Evolutionary conservation across 2,329 filamentous ascomycete genomes (phyloP).

Genomic region (Fusarium vanettenii): DNA sequence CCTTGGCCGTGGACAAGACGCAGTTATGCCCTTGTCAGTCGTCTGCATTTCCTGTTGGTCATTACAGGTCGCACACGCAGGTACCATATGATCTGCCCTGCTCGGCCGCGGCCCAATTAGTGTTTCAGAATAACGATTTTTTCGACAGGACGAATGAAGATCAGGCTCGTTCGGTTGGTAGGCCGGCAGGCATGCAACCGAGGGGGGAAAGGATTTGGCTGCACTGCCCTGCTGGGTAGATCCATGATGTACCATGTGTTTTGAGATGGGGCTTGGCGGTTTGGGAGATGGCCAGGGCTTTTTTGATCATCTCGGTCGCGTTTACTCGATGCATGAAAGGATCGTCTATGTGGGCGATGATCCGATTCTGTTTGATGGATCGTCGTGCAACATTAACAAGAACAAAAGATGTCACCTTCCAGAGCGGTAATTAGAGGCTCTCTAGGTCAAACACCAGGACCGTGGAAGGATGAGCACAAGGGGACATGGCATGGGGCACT

Average conservation of each 20-base stretch:
- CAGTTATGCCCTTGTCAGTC: background rate
- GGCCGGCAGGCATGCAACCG: conserved; percentile 7
- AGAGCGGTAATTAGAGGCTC: conserved; percentile 15
- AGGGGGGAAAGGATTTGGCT: background rate
- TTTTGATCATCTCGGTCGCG: background rate
- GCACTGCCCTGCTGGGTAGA: conserved; percentile 10
- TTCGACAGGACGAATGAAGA: conserved; percentile 15
- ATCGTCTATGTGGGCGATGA: background rate
- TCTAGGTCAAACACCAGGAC: background rate
- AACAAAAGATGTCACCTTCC: background rate
- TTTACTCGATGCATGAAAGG: background rate
- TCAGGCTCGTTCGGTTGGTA: background rate
- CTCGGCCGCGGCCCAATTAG: conserved; percentile 16
- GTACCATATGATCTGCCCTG: conserved; percentile 30
- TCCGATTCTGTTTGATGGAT: background rate
- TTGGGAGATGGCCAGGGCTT: background rate
- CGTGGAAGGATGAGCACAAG: background rate
- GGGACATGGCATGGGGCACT: background rate
- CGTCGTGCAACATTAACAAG: background rate
- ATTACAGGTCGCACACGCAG: conserved; percentile 20
- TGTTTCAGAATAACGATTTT: conserved; percentile 25
- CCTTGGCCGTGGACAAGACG: conserved; percentile 22
- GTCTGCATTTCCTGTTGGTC: conserved; percentile 2
- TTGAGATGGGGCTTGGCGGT: background rate
- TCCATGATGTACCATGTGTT: conserved; percentile 2